Evolutionary conservation across 1,139 yeast genomes (phyloP), one percentile per base, ranked within the genome.

Genomic region (Yamadazyma triangularis): DNA sequence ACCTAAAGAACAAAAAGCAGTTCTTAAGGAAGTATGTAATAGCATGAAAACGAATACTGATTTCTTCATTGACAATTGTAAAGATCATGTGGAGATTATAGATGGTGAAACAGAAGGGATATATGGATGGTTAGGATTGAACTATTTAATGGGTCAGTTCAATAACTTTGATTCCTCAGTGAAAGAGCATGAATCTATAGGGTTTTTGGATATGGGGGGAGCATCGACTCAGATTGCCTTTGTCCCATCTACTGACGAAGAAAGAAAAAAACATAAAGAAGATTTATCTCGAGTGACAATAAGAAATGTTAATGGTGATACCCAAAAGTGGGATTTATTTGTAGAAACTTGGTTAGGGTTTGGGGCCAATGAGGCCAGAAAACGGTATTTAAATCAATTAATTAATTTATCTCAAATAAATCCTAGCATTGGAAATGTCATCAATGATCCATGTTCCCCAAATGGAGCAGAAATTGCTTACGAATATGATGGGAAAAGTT

Each of bases 191-290:
- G 63, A 64, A n/a, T 74, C 87, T 0, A 71, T 74, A 35, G 94
- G 94, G 2, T 83, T 84, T 47, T 81, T 84, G 89, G 94, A 83
- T 52, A 83, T 83, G 94, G 94, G 94, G 6, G 94, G 94, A 13
- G 94, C 93, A 0, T 81, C 89, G 3, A 80, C 88, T 0, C 94
- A 84, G 46, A 71, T 84, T 20, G 86, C 91, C 8, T 84, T 83
- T 63, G 83, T 77, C 11, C 93, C 93, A 0, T 71, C 77, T 3
- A 61, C 68, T 10, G 40, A 42, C 7, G 63, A 64, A 15, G 83
- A 82, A 35, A 54, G 77, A 10, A 53, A 55, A 16, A 70, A 67
- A 40, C 89, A 83, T 50, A 51, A 56, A 24, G 84, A 82, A 23
- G 89, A 83, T 50, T 66, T 82, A 28, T 68, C 81, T 3, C 66